phyloP scores from a whole-genome alignment of 2,329 filamentous ascomycete genomes.

The Hymenoscyphus occultus region DNA sequence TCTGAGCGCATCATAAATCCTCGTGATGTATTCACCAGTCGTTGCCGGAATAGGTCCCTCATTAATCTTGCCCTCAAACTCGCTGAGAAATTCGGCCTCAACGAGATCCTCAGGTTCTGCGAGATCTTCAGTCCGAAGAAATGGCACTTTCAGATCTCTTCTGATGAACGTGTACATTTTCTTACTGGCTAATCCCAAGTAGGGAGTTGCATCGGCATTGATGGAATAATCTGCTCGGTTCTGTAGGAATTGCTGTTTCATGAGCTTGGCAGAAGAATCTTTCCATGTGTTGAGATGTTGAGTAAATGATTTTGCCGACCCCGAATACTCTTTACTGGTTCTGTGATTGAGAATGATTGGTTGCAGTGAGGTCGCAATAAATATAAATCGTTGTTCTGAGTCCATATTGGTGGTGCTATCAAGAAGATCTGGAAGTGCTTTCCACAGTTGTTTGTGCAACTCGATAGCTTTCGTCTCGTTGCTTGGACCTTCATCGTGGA shows the following conservation, averaged over 20 bases:
- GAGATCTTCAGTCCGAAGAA: slow-evolving; percentile 4
- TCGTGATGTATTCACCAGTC: background rate
- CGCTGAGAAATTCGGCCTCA: background rate
- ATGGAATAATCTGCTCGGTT: slow-evolving; percentile 16
- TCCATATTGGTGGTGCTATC: slow-evolving; percentile 6
- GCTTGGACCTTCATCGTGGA: background rate
- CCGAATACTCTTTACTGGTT: background rate
- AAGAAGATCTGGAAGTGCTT: background rate
- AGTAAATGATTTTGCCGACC: background rate
- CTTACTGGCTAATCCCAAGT: slow-evolving; percentile 20
- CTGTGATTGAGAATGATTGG: background rate
- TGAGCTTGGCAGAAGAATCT: background rate
- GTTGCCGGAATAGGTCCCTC: background rate
- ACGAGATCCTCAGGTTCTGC: background rate
- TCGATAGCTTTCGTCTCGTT: background rate
- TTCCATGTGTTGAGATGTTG: background rate
- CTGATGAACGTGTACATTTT: slow-evolving; percentile 20
- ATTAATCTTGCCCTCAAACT: background rate
- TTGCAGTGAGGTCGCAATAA: slow-evolving; percentile 1
- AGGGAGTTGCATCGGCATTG: slow-evolving; percentile 15
- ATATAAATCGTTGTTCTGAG: background rate
- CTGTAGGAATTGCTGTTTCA: slow-evolving; percentile 8
- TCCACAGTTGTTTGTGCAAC: background rate
- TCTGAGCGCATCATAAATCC: background rate
- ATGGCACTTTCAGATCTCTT: slow-evolving; percentile 12